Evolutionary conservation across 2,329 filamentous ascomycete genomes (phyloP), one percentile per base, ranked within the genome.

Genomic region (Colletotrichum destructivum): DNA sequence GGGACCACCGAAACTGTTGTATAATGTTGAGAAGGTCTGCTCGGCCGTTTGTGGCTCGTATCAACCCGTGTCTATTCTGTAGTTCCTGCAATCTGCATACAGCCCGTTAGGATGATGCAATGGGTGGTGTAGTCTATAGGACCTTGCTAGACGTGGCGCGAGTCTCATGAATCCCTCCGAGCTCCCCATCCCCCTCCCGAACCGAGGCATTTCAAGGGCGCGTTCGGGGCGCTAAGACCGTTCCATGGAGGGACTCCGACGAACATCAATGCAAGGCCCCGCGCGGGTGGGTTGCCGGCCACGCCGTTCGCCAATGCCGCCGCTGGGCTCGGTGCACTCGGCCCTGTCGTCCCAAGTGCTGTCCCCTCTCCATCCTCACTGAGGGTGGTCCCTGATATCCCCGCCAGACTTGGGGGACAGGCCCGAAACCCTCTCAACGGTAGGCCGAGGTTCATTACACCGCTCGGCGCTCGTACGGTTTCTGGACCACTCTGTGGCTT

Each of bases 281-380:
- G 64, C 64, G 69, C 64, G 57, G 69, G 69, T 71, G 69, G 69
- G 49, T 62, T 49, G n/a, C 51, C 44, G 64, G 68, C 68, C 38
- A 47, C 12, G 68, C 57, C 44, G 68, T 18, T 57, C 62, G 55
- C 55, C 56, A 67, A 67, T 60, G 47, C 67, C 38, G 67, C 67
- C 42, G 57, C 31, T 55, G 47, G 46, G 18, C 60, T 56, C 35
- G 18, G 54, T 56, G 49, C 52, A 21, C 60, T 47, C 66, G 51
- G 55, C 31, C 60, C 42, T 61, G 49, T 68, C 65, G 26, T 31
- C 40, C 49, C 55, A 62, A 26, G 46, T 54, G 35, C 8, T 61
- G 62, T 31, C 62, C 62, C 67, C 52, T 59, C 61, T 59, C 61
- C 8, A 31, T 52, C 57, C 35, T 42, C 26, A 16, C 26, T n/a